Conservation (phyloP, 2,329 filamentous ascomycete species). For the Xylaria sp. region DNA sequence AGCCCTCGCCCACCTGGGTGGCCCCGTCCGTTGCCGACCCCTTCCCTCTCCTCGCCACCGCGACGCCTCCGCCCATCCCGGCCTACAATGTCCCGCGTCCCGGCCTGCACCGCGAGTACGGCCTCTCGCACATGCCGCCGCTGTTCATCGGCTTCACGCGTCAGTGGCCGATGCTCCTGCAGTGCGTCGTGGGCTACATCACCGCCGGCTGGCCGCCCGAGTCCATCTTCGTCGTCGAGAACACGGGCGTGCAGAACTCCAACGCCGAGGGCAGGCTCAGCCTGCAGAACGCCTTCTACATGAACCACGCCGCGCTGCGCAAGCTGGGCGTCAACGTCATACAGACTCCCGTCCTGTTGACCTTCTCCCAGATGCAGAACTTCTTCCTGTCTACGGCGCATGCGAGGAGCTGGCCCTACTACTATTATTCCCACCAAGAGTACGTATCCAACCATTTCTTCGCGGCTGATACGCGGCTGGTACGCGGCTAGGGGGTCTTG, state of each 20-base stretch:
- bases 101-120: constrained; percentile 38
- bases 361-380: constrained; percentile 58
- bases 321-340: constrained; percentile 45
- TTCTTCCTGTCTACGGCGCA: constrained; percentile 51
- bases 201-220: constrained; percentile 51
- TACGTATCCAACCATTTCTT: too few species aligned
- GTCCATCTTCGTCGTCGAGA: constrained; percentile 53
- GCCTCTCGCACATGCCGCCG: constrained; percentile 40
- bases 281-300: constrained; percentile 50
- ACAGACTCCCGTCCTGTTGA: constrained; percentile 52
- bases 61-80: constrained; percentile 37
- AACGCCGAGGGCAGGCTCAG: constrained; percentile 44
- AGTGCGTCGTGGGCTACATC: constrained; percentile 50
- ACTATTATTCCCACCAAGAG: constrained; percentile 59
- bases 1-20: constrained; percentile 29
- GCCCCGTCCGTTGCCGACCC: constrained; percentile 29
- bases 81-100: constrained; percentile 40
- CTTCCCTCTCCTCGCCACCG: constrained; percentile 31
- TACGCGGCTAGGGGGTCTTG: too few species aligned
- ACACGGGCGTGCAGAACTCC: constrained; percentile 49
- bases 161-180: constrained; percentile 51
- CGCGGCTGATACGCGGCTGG: too few species aligned
- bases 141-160: constrained; percentile 53
- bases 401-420: constrained; percentile 49
- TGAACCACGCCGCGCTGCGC: constrained; percentile 46